These are phyloP conservation scores for Sicyos baderoa DNA, from an alignment of 306 rosid genomes.

Conservation along the genomic window DNA sequence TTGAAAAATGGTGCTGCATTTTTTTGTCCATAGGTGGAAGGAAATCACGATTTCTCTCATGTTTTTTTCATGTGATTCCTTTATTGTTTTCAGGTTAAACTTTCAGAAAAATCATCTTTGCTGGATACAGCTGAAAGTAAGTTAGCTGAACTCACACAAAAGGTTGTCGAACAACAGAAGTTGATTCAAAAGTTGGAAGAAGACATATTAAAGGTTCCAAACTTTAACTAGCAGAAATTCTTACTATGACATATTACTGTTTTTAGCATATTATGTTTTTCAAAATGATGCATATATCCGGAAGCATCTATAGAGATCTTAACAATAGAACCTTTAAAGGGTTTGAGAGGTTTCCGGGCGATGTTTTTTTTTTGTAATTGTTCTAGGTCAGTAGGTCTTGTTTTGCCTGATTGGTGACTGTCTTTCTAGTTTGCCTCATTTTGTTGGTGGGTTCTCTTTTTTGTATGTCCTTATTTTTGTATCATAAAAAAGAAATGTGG, in stretches of 20 bases:
- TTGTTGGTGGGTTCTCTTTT: no score
- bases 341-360: no score
- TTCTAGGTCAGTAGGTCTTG: no score
- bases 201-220: conserved; percentile 79
- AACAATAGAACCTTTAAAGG: no score
- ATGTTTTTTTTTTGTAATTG: no score
- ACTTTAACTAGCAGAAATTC: conserved; percentile 17
- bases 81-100: conserved; percentile 45
- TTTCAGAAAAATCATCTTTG: conserved; percentile 60
- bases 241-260: not conserved
- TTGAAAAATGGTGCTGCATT: not conserved
- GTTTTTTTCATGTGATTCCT: no score
- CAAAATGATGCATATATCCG: conserved; percentile 2
- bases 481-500: not conserved
- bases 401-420: no score
- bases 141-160: conserved; percentile 51
- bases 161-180: conserved; percentile 68
- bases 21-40: conserved; percentile 12
- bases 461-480: no score
- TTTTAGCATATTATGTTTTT: not conserved
- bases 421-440: no score
- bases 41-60: conserved; percentile 8
- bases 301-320: not conserved
- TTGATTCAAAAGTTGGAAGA: conserved; percentile 94
- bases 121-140: conserved; percentile 68